Conservation (phyloP, 805 yeast genomes). For the Yamadazyma philogaea region DNA sequence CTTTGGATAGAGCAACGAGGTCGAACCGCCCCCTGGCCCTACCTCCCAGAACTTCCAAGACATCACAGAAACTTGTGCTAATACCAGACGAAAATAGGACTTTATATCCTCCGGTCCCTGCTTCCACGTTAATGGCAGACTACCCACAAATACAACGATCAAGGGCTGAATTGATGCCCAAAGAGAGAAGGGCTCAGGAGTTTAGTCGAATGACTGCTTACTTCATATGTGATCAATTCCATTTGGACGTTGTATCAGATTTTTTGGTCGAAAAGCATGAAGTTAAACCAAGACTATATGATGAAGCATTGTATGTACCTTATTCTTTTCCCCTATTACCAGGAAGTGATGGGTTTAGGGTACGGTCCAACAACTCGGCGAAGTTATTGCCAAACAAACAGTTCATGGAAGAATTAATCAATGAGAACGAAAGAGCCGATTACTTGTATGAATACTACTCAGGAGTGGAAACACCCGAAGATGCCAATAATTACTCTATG, state of each 20-base stretch:
- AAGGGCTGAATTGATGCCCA: conserved; percentile 57
- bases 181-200: conserved; percentile 57
- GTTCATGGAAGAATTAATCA: conserved; percentile 73
- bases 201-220: conserved; percentile 89
- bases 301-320: conserved; percentile 90
- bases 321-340: conserved; percentile 84
- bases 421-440: conserved; percentile 79
- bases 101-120: conserved; percentile 11
- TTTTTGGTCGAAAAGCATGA: conserved; percentile 71
- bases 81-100: conserved; percentile 61
- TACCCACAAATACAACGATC: conserved; percentile 35
- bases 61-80: conserved; percentile 79
- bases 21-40: conserved; percentile 50
- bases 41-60: conserved; percentile 78
- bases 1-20: conserved; percentile 18
- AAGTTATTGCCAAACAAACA: conserved; percentile 41
- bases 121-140: conserved; percentile 6
- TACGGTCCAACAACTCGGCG: conserved; percentile 62
- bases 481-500: conserved; percentile 47
- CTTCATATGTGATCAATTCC: conserved; percentile 79
- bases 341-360: conserved; percentile 74
- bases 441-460: conserved; percentile 90
- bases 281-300: conserved; percentile 82
- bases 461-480: conserved; percentile 66
- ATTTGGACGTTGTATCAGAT: conserved; percentile 57